These are phyloP conservation scores for Epichloe elymi DNA, from an alignment of 2,329 filamentous ascomycete genomes.

Conservation along the genomic window DNA sequence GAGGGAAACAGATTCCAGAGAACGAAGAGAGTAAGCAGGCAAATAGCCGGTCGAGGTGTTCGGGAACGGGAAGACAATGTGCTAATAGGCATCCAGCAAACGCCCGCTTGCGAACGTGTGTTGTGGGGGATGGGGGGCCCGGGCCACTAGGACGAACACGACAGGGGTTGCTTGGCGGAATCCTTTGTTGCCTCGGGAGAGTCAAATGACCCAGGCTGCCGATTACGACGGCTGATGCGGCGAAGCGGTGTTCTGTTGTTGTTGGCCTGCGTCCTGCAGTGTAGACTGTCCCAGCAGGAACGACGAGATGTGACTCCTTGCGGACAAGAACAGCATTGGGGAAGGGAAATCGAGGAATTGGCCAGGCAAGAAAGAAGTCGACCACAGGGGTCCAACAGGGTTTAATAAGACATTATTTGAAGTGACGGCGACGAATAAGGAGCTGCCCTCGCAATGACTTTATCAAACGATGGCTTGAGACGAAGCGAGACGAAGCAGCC, in stretches of 20 bases:
- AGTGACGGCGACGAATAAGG: not conserved
- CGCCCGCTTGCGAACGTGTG: not conserved
- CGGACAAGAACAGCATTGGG: too few relatives aligned
- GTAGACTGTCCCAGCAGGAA: too few relatives aligned
- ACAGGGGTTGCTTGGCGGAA: not conserved
- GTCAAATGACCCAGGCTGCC: not conserved
- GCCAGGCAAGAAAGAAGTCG: not conserved
- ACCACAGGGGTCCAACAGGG: not conserved
- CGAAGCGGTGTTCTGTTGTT: not conserved
- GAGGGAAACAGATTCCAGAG: not conserved
- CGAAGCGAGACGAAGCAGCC: not conserved
- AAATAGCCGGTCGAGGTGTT: not conserved
- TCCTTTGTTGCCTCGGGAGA: not conserved
- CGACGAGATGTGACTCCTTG: too few relatives aligned
- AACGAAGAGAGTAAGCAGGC: not conserved
- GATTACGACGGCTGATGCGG: conserved; percentile 4
- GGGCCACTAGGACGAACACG: not conserved
- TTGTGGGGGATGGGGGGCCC: not conserved
- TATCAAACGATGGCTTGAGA: not conserved
- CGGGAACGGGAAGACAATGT: not conserved
- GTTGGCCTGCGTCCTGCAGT: too few relatives aligned
- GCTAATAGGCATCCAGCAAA: not conserved
- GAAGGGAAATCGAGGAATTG: too few relatives aligned
- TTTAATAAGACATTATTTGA: not conserved
- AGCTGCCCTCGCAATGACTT: not conserved